phyloP scores from a whole-genome alignment of 495 filamentous ascomycete genomes.

The Stereocaulon alpinum region DNA sequence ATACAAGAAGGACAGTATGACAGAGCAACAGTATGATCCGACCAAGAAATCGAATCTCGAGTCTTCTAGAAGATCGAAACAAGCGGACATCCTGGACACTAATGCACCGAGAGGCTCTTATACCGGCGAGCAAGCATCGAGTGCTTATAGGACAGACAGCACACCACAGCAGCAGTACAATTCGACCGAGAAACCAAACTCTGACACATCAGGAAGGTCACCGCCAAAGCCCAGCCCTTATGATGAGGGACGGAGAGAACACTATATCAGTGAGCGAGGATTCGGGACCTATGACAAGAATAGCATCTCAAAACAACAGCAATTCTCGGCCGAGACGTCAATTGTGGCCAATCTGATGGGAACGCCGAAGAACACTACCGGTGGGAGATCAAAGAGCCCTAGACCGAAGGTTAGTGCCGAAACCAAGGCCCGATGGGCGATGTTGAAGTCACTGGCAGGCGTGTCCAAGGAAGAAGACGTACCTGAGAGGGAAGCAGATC shows the following conservation, averaged over 20 bases:
- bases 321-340: not conserved
- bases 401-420: slow-evolving; percentile 6
- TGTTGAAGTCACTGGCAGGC: slow-evolving; percentile 10
- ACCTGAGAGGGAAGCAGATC: not conserved
- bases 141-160: too few relatives aligned
- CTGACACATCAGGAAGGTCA: too few relatives aligned
- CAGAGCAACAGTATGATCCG: too few relatives aligned
- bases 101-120: too few relatives aligned
- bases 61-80: too few relatives aligned
- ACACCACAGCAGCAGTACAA: too few relatives aligned
- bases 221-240: too few relatives aligned
- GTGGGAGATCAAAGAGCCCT: slow-evolving; percentile 2
- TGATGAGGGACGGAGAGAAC: not conserved
- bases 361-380: not conserved
- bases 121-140: too few relatives aligned
- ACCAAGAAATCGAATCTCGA: too few relatives aligned
- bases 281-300: not conserved
- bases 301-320: not conserved
- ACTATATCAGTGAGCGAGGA: not conserved
- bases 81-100: too few relatives aligned
- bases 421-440: slow-evolving; percentile 15
- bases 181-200: too few relatives aligned
- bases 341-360: not conserved
- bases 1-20: too few relatives aligned
- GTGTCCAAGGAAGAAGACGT: not conserved